Evolutionary conservation across 2,329 filamentous ascomycete genomes (phyloP).

Genomic region (Pseudocercospora crystallina): DNA sequence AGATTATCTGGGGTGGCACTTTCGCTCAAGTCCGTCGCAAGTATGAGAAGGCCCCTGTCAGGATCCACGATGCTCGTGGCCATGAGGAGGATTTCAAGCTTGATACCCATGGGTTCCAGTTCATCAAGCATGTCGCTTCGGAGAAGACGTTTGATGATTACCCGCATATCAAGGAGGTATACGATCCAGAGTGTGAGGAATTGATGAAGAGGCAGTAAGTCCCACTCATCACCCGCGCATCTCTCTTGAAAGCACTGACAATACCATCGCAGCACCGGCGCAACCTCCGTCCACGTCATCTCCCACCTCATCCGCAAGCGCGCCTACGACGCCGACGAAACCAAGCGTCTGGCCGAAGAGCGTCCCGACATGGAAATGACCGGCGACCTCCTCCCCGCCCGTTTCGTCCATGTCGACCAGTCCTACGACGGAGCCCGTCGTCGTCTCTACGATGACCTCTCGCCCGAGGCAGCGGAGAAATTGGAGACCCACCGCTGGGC

Average conservation of each 20-base stretch:
- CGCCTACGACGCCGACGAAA: slow-evolving; percentile 3
- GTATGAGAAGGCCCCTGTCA: slow-evolving; percentile 31
- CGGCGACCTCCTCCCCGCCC: slow-evolving; percentile 3
- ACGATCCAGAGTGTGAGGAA: slow-evolving; percentile 6
- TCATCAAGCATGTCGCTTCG: slow-evolving; percentile 3
- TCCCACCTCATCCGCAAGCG: slow-evolving; percentile 5
- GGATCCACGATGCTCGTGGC: slow-evolving; percentile 42
- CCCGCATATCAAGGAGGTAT: slow-evolving; percentile 1
- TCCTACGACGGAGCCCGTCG: slow-evolving; percentile 8
- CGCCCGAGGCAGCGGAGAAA: slow-evolving; percentile 2
- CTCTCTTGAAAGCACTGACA: neutral
- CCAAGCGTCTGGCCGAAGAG: slow-evolving; percentile 2
- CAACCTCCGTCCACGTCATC: slow-evolving; percentile 6
- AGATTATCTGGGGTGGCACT: slow-evolving; percentile 12
- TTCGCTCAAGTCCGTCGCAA: slow-evolving; percentile 9
- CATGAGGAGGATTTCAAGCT: slow-evolving; percentile 13
- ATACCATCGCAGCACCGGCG: slow-evolving; percentile 1
- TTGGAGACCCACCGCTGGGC: slow-evolving; percentile 11
- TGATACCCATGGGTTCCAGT: slow-evolving; percentile 27
- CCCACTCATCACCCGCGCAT: neutral
- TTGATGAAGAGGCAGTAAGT: slow-evolving; percentile 10
- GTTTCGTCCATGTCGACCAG: slow-evolving; percentile 11
- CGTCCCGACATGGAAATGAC: slow-evolving; percentile 10
- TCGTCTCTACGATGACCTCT: slow-evolving; percentile 4
- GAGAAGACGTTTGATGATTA: slow-evolving; percentile 6